These are phyloP conservation scores for Melanomma pulvis-pyrius DNA, from an alignment of 495 filamentous ascomycete genomes.

Conservation along the genomic window DNA sequence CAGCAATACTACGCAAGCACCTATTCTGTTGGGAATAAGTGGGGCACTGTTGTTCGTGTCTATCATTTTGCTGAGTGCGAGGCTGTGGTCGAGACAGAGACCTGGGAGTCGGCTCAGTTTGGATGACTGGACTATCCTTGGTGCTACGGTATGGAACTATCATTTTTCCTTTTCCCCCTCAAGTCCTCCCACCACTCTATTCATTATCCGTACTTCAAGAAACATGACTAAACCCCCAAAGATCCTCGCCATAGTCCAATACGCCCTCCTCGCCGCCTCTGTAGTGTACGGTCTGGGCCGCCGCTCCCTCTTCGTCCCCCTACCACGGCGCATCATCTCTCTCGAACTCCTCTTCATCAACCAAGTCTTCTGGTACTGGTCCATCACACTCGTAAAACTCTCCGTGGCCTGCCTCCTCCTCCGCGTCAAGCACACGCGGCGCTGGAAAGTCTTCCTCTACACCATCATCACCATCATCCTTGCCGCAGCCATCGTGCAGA, in stretches of 20 bases:
- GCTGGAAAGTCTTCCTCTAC: slow-evolving; percentile 39
- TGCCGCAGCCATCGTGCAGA: slow-evolving; percentile 23
- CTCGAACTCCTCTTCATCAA: slow-evolving; percentile 39
- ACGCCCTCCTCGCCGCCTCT: slow-evolving; percentile 12
- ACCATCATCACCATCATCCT: slow-evolving; percentile 31
- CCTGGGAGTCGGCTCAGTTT: slow-evolving; percentile 10
- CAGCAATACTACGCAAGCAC: slow-evolving; percentile 8
- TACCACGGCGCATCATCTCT: slow-evolving; percentile 10
- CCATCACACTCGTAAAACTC: slow-evolving; percentile 39
- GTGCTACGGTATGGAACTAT: slow-evolving; percentile 15
- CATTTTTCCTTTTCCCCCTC: not conserved
- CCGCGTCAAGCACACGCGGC: slow-evolving; percentile 37
- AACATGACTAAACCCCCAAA: slow-evolving; percentile 4
- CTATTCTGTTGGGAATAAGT: slow-evolving; percentile 24
- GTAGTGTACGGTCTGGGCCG: slow-evolving; percentile 28
- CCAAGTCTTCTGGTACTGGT: slow-evolving; percentile 32
- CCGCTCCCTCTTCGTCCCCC: slow-evolving; percentile 18
- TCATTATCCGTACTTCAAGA: too few relatives aligned
- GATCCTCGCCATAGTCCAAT: slow-evolving; percentile 32
- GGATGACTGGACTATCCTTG: slow-evolving; percentile 30
- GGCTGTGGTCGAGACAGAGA: slow-evolving; percentile 24
- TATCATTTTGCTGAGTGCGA: slow-evolving; percentile 10
- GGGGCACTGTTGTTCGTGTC: slow-evolving; percentile 23
- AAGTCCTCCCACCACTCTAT: not conserved
- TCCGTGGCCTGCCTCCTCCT: slow-evolving; percentile 43